Evolutionary conservation across 768 basidiomycete species (phyloP).

Genomic region (Gyrodon lividus): DNA sequence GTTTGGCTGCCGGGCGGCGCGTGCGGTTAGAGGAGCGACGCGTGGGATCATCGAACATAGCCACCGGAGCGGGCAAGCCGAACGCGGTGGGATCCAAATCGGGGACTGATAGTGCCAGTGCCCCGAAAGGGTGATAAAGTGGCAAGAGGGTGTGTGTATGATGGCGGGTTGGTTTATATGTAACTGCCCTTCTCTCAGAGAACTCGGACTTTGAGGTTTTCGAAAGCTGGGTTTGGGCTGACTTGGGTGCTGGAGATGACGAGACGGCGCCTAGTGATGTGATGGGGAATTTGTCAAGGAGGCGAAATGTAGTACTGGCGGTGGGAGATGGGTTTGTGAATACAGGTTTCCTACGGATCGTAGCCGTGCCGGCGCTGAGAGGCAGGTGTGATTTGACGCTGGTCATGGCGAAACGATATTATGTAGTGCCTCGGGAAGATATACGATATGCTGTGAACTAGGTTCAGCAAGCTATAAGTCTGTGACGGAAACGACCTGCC

Average conservation of each 20-base stretch:
- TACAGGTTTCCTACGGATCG: slow-evolving; percentile 55
- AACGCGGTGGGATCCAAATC: slow-evolving; percentile 57
- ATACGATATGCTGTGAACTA: slow-evolving; percentile 10
- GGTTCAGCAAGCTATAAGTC: slow-evolving; percentile 1
- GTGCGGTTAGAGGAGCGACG: slow-evolving; percentile 45
- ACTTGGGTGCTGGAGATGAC: slow-evolving; percentile 10
- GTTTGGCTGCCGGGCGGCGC: slow-evolving; percentile 48
- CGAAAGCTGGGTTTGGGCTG: slow-evolving; percentile 13
- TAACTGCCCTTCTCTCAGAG: slow-evolving; percentile 13
- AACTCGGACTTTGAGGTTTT: slow-evolving; percentile 9
- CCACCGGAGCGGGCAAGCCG: slow-evolving; percentile 52
- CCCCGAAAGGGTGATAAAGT: slow-evolving; percentile 66
- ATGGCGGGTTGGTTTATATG: slow-evolving; percentile 14
- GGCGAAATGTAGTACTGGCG: slow-evolving; percentile 28
- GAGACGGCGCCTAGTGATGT: slow-evolving; percentile 16
- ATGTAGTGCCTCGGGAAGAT: slow-evolving; percentile 6
- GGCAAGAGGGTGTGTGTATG: slow-evolving; percentile 48
- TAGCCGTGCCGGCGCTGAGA: slow-evolving; percentile 12
- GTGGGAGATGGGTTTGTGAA: slow-evolving; percentile 59
- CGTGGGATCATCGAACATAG: slow-evolving; percentile 42
- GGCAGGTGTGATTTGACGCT: slow-evolving; percentile 18
- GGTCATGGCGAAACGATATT: slow-evolving; percentile 18
- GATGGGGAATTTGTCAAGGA: slow-evolving; percentile 22
- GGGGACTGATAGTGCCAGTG: slow-evolving; percentile 62
- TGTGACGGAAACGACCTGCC: slow-evolving; percentile 9